These are phyloP conservation scores for Bruguiera sexangula DNA, from an alignment of 345 rosid genomes.

Conservation along the genomic window DNA sequence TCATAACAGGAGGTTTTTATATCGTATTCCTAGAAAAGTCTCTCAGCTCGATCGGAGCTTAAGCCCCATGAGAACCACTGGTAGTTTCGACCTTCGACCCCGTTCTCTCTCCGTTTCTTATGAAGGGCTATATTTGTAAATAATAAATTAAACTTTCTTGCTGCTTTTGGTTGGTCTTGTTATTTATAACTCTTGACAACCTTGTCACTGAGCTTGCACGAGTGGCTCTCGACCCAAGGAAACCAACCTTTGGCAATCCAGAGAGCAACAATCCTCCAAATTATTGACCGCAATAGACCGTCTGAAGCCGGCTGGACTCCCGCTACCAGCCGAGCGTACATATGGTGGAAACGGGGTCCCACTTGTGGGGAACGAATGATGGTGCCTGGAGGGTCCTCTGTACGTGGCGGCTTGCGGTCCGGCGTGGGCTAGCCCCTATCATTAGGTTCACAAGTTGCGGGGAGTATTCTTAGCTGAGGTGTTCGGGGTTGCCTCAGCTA, in stretches of 20 bases:
- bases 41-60: slow-evolving; percentile 25
- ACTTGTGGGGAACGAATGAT: not conserved
- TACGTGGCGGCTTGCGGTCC: slow-evolving; percentile 59
- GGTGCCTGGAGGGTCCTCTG: slow-evolving; percentile 20
- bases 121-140: too few relatives aligned
- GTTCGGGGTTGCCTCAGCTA: not conserved
- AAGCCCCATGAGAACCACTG: slow-evolving; percentile 28
- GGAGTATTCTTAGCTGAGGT: slow-evolving; percentile 23
- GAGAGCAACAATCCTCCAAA: slow-evolving; percentile 33
- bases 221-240: not conserved
- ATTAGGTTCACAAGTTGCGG: slow-evolving; percentile 48
- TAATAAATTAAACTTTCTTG: not conserved
- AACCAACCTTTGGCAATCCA: slow-evolving; percentile 16
- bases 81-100: slow-evolving; percentile 6
- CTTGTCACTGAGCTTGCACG: too few relatives aligned
- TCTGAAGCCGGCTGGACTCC: slow-evolving; percentile 18
- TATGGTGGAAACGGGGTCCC: slow-evolving; percentile 34
- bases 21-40: too few relatives aligned
- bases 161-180: slow-evolving; percentile 15
- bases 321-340: not conserved
- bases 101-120: slow-evolving; percentile 12
- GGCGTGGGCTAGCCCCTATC: slow-evolving; percentile 62
- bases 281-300: not conserved
- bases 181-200: not conserved
- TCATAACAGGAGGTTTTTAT: slow-evolving; percentile 18